phyloP scores from a whole-genome alignment of 129 eudicot genomes.

The Sambucus nigra region DNA sequence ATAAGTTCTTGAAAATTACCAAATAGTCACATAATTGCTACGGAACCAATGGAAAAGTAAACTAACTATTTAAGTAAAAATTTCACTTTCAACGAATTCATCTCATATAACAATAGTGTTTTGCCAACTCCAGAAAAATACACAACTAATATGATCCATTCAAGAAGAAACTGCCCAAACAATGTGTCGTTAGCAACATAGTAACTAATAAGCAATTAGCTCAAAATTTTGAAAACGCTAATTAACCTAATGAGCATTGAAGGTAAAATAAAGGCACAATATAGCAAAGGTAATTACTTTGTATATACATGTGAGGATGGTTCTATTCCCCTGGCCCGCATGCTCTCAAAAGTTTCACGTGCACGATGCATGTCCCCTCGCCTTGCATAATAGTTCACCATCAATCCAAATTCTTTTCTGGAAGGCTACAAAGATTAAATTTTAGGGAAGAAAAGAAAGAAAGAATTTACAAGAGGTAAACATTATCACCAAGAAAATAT shows the following conservation, averaged over 20 bases:
- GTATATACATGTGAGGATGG: conserved; percentile 79
- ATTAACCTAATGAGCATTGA: neutral
- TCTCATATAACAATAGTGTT: neutral
- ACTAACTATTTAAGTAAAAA: neutral
- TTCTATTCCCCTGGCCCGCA: conserved; percentile 97
- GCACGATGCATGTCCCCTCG: conserved; percentile 98
- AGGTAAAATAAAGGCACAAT: neutral
- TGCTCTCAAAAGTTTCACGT: conserved; percentile 88
- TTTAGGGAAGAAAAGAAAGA: conserved; percentile 12
- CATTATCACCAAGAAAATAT: neutral
- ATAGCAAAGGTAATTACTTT: conserved; percentile 30
- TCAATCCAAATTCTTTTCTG: conserved; percentile 81
- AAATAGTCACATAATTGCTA: neutral
- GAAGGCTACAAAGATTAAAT: conserved; percentile 65
- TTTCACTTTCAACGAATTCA: neutral
- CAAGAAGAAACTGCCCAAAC: neutral
- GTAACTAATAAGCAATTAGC: neutral
- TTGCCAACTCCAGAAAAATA: neutral
- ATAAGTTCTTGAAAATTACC: neutral
- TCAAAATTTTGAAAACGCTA: neutral
- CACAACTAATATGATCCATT: too few relatives aligned
- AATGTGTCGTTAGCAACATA: neutral
- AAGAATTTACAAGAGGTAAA: neutral
- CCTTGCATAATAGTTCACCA: conserved; percentile 90
- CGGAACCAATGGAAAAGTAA: neutral